Base-by-base conservation (phyloP, 108 stramenopile species). In the Cyclotella choctawhatcheeana region DNA sequence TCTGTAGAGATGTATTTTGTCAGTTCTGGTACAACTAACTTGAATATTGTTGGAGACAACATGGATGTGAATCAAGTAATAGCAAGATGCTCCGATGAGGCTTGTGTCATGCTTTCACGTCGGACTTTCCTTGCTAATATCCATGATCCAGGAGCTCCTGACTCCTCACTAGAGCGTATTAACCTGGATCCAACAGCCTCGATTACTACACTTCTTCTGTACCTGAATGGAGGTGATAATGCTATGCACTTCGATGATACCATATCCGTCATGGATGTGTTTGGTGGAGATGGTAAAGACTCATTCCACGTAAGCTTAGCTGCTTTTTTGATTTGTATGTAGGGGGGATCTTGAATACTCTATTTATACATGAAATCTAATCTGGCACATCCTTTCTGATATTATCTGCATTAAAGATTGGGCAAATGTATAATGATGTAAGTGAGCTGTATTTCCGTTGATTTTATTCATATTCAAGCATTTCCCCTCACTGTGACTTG, bases 71-170 rank as follows among this genome's bases (percentile, higher is more conserved):
- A 74, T 29, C 56, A 56, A 22, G 35, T 81, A 44, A 74, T 44
- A 14, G 20, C 74, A 21, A 50, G 58, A 0, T 81, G 80, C 44
- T 54, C 74, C 16, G 68, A 81, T 44, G 33, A 75, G 44, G 69
- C 67, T 5, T 71, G 69, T 29, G 18, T 32, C 33, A 20, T 81
- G 14, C 58, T 81, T 47, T 58, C 53, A 32, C 58, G 80, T 25
- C 58, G 63, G 14, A 81, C 66, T 30, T 81, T 81, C 59, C 48
- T 81, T 44, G 80, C 80, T 40, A 81, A 81, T 33, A 74, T 81
- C 56, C 80, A 75, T 35, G 26, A 53, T 20, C 52, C 44, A 24
- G 27, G 31, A 1, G 37, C 45, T 1, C 14, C 22, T 0, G 35
- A 47, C 10, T 55, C 60, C 0, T 59, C 66, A 44, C 18, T 81